Conservation (phyloP, 306 rosid species). For the Carpinus fangiana region DNA sequence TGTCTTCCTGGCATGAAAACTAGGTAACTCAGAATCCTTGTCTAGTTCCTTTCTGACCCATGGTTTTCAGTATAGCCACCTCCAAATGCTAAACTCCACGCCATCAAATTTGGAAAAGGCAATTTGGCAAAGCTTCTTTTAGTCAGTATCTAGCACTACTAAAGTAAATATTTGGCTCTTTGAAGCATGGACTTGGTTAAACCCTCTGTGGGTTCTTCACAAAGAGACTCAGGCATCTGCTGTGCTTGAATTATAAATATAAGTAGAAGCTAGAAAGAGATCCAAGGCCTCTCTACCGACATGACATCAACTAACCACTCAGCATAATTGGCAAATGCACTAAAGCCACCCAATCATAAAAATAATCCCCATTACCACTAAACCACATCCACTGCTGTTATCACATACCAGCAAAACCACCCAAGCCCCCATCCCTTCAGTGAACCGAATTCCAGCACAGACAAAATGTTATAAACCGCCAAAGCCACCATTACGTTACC, state of each 20-base stretch:
- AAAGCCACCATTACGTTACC: neutral
- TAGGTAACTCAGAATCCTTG: neutral
- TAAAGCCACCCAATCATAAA: neutral
- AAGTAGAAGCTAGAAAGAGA: neutral
- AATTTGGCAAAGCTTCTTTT: neutral
- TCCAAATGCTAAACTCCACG: neutral
- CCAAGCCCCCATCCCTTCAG: neutral
- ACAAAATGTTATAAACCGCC: neutral
- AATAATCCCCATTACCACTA: neutral
- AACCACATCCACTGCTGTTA: neutral
- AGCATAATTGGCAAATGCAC: neutral
- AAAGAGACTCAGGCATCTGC: neutral
- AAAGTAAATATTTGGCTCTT: neutral
- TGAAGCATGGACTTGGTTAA: neutral
- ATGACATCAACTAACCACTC: neutral
- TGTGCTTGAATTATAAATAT: neutral
- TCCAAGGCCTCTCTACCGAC: neutral
- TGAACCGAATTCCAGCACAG: neutral
- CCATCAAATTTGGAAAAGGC: neutral
- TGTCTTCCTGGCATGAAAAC: neutral
- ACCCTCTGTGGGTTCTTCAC: neutral
- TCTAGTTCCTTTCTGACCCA: neutral
- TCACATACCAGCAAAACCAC: neutral
- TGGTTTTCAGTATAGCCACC: neutral
- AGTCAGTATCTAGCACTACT: neutral